phyloP scores from a whole-genome alignment of 2,329 filamentous ascomycete genomes.

The Cryphonectria radicalis region DNA sequence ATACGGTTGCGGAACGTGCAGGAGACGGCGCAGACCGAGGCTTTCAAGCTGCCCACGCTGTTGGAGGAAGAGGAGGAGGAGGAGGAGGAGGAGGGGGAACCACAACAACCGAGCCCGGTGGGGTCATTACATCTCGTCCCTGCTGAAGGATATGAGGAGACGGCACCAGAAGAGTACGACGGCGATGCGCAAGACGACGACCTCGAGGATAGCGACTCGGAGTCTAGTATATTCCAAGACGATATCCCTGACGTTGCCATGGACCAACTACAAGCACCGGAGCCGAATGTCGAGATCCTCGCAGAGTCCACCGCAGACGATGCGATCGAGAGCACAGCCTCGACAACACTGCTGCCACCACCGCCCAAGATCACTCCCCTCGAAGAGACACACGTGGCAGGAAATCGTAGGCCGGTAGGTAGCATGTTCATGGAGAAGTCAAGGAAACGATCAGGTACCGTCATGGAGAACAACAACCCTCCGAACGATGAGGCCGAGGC shows the following conservation, averaged over 20 bases:
- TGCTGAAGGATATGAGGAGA: conserved; percentile 39
- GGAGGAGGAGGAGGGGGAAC: conserved; percentile 33
- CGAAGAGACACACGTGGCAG: conserved; percentile 55
- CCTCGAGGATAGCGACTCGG: conserved; percentile 42
- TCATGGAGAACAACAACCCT: conserved; percentile 56
- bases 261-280: conserved; percentile 48
- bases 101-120: conserved; percentile 38
- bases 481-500: conserved; percentile 45
- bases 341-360: conserved; percentile 49
- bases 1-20: conserved; percentile 58
- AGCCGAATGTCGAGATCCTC: conserved; percentile 51
- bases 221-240: conserved; percentile 51
- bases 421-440: conserved; percentile 50
- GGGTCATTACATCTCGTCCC: conserved; percentile 48
- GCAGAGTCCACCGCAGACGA: conserved; percentile 42
- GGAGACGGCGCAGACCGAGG: conserved; percentile 47
- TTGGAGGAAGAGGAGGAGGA: conserved; percentile 45
- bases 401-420: conserved; percentile 52
- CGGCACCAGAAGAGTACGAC: conserved; percentile 35
- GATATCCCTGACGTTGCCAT: conserved; percentile 45
- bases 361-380: conserved; percentile 56
- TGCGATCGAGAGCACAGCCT: conserved; percentile 35
- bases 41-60: conserved; percentile 48
- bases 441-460: conserved; percentile 42
- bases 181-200: conserved; percentile 36